phyloP scores from a whole-genome alignment of 345 rosid species.

The Syzygium jambos region DNA sequence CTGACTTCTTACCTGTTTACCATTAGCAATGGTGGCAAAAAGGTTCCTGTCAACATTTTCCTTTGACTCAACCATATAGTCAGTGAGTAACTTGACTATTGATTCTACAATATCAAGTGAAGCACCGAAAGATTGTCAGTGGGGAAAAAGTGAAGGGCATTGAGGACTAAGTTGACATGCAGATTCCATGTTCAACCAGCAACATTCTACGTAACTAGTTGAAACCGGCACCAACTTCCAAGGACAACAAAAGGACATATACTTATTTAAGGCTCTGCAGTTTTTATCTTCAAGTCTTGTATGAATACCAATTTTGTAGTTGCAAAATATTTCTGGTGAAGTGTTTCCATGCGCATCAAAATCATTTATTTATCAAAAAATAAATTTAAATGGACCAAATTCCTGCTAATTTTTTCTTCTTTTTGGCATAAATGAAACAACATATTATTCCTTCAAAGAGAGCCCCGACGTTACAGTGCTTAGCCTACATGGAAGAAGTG shows the following conservation, averaged over 20 bases:
- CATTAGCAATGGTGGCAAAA: slow-evolving; percentile 21
- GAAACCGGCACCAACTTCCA: background rate
- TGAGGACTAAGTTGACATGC: background rate
- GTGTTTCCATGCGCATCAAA: background rate
- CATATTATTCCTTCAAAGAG: background rate
- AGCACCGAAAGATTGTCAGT: background rate
- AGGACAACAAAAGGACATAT: background rate
- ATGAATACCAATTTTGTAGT: background rate
- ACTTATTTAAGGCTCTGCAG: background rate
- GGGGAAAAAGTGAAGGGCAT: background rate
- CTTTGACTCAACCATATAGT: slow-evolving; percentile 46
- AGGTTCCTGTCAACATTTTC: slow-evolving; percentile 57
- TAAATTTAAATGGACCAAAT: background rate
- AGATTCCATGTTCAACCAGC: background rate
- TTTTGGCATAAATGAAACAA: background rate
- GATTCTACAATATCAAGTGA: slow-evolving; percentile 27
- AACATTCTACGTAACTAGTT: background rate
- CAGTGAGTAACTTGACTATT: slow-evolving; percentile 41
- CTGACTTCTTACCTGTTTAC: slow-evolving; percentile 35
- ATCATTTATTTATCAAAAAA: background rate
- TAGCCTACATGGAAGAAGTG: background rate
- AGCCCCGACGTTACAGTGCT: background rate
- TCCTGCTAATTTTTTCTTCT: background rate
- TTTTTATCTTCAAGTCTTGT: background rate
- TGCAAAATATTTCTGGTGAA: background rate